Evolutionary conservation across 805 yeast genomes (phyloP), one percentile per base, ranked within the genome.

Genomic region (Myxozyma mucilagina): DNA sequence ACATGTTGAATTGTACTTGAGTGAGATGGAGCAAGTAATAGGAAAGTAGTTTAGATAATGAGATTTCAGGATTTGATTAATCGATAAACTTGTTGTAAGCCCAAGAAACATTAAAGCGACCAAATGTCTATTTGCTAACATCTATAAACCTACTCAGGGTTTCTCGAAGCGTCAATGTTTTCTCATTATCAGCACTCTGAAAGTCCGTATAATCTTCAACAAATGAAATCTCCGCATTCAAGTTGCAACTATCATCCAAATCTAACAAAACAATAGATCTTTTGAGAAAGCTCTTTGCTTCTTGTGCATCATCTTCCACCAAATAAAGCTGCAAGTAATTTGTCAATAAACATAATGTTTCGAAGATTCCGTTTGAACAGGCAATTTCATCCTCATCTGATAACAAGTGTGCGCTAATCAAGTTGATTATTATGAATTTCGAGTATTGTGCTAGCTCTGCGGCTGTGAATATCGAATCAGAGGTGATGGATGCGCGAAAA

Each of bases 1-100:
- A 9, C 87, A 84, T 65, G 76, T 87, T 45, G 76, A 76, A 61
- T 72, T 78, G 57, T 87, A 87, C 67, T 68, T 84, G 54, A 72
- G 73, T 44, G 86, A 83, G 60, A 80, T 84, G 78, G 76, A 76
- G 42, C 79, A 76, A 66, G 36, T 69, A 32, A 61, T 67, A 20
- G 52, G 57, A 1, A 56, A 42, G 41, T 50, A 32, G 18, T 49
- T n/a, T 24, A 24, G 4, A 4, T 24, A 24, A 24, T 24, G 29
- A 24, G 29, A 24, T 24, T 24, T 24, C 4, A 24, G 4, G 29
- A 24, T 24, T 24, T 24, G 29, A 24, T 24, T 24, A 24, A 24
- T 24, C n/a, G 29, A 24, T 24, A 24, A 24, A 24, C 29, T 24
- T 24, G 29, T 3, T 24, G 29, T 24, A 24, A 24, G 29, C 29